Base-by-base conservation (phyloP, 805 yeast genomes). In the Yamadazyma sp. region DNA sequence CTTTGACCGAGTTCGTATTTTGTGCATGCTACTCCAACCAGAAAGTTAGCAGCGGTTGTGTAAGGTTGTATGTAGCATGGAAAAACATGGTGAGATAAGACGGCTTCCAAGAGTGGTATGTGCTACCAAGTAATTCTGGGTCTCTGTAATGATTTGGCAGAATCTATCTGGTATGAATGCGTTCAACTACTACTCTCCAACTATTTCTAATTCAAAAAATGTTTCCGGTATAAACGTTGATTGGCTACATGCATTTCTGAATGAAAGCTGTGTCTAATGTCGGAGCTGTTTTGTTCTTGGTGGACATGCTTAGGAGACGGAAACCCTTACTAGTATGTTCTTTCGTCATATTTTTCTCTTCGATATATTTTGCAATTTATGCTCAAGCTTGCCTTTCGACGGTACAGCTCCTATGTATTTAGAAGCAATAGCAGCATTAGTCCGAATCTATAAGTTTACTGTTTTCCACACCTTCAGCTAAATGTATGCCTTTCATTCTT, bases 41-140 rank as follows among this genome's bases (percentile, higher is more conserved):
- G 97, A 90, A 60, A 79, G 91, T 31, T 96, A 96, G 0, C 71
- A 97, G 44, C 91, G 76, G 67, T 80, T 77, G 53, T 86, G 90
- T 62, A 21, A 71, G 80, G 23, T 65, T 84, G 46, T 23, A 64
- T 95, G 52, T 70, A 86, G 37, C 51, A 66, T 16, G 67, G 67
- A 73, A 68, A 52, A 73, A 66, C 47, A 53, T 68, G 38, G 71
- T 67, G 19, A 73, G 67, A 41, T 14, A 34, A 15, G 13, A 32
- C 26, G 27, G 14, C 27, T 11, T 12, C 38, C 17, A 34, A 34
- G 27, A 15, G 19, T 3, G 38, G 38, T 8, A 34, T 34, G 26
- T 13, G 38, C 12, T 37, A 37, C 22, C 14, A 29, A 17, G 26
- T 32, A 11, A 15, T 32, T 23, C 15, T 32, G 20, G 36, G 36